Base-by-base conservation (phyloP, 129 eudicot species). In the Lactuca saligna region DNA sequence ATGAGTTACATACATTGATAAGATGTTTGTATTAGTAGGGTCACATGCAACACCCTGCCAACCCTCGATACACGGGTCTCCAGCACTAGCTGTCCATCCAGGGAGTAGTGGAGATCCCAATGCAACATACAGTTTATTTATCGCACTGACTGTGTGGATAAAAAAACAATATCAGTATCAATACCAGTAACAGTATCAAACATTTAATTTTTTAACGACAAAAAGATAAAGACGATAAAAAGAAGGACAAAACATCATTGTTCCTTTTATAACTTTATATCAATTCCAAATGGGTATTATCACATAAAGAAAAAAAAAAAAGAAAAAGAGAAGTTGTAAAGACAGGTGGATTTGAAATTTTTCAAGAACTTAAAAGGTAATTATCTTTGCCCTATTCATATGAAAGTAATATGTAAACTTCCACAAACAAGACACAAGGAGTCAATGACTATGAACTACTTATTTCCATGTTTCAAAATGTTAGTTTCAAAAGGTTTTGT, bases 41-140 rank as follows among this genome's bases (percentile, higher is more conserved):
- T 87, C 91, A 79, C 98, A 93, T 32, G 10, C 61, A 56, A 93
- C 90, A 34, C 98, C 98, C 83, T 93, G 98, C 98, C 98, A 93
- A 42, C 38, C 53, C 61, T 80, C 95, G 17, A 73, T 83, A 75
- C 98, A 93, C 29, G 98, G 98, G 84, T 93, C 98, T 66, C 98
- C 98, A 31, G 82, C 98, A 60, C 71, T 70, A 54, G 92, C 78
- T 66, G 82, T 92, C 98, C 98, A 93, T 56, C 95, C 95, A 9
- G 98, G 98, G 57, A 93, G 86, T 39, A 84, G 17, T 1, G 98
- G 98, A 16, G 83, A 82, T 59, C 84, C 85, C 82, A 93, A 59
- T 29, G 98, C 82, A 70, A 79, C 82, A 61, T 84, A 89, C 58
- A 93, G 71, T 67, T 77, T 81, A 71, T 89, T 93, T 7, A 93